These are phyloP conservation scores for Leishmania amazonensis DNA, from an alignment of 208 protist species.

Conservation along the genomic window DNA sequence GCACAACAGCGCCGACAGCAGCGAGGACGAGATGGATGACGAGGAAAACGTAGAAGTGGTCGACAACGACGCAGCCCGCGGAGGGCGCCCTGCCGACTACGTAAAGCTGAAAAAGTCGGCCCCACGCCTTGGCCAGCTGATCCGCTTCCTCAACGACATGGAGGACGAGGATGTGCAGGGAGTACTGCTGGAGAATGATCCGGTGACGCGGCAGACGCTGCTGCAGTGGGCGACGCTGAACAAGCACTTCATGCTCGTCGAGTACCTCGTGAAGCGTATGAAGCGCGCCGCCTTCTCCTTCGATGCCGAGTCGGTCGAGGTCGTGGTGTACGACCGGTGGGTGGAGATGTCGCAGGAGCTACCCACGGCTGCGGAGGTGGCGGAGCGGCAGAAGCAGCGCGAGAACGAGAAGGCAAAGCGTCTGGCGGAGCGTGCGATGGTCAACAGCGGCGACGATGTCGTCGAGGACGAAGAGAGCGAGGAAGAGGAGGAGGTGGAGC, in stretches of 20 bases:
- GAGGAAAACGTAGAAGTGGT: conserved; percentile 38
- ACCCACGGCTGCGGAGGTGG: conserved; percentile 69
- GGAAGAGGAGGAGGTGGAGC: conserved; percentile 75
- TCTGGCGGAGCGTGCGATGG: conserved; percentile 45
- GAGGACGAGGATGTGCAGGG: conserved; percentile 84
- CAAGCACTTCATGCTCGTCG: conserved; percentile 77
- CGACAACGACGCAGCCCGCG: conserved; percentile 2
- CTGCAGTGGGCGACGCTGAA: conserved; percentile 89
- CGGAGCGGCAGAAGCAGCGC: conserved; percentile 67
- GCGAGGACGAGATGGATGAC: conserved; percentile 49
- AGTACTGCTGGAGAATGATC: conserved; percentile 74
- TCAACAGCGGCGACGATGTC: conserved; percentile 16
- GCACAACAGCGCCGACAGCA: conserved; percentile 38
- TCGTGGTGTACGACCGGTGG: conserved; percentile 83
- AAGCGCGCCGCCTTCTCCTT: conserved; percentile 85
- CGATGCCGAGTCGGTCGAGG: conserved; percentile 59
- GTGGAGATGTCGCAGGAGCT: conserved; percentile 86
- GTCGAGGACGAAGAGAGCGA: conserved; percentile 64
- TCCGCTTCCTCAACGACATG: conserved; percentile 82
- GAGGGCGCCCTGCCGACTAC: conserved; percentile 49
- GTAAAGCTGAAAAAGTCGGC: conserved; percentile 64
- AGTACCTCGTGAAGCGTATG: conserved; percentile 87
- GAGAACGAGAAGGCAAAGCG: conserved; percentile 69
- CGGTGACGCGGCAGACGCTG: conserved; percentile 85
- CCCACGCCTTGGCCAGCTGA: conserved; percentile 70